Conservation (phyloP, 2,329 filamentous ascomycete genomes). For the Aphanoascus verrucosus region DNA sequence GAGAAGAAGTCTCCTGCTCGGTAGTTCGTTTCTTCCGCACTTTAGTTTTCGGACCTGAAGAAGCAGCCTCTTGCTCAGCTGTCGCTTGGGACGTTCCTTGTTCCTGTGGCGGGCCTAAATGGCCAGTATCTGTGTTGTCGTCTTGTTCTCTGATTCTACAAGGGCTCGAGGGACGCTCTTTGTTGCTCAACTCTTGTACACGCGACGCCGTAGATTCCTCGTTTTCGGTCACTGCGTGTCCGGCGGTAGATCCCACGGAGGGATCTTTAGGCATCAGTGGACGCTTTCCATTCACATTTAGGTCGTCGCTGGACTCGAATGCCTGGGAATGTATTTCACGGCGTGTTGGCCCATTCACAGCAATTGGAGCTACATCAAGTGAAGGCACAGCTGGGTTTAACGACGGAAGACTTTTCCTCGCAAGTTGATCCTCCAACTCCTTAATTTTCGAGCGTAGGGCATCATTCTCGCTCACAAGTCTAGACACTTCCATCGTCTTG, state of each 20-base stretch:
- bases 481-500: conserved; percentile 7
- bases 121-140: neutral
- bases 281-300: conserved; percentile 7
- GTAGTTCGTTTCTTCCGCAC: neutral
- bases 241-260: neutral
- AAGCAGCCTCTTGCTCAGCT: neutral
- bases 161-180: too few species aligned
- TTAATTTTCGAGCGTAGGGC: conserved; percentile 3
- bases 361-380: neutral
- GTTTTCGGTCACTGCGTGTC: neutral
- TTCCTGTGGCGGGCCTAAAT: neutral
- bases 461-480: conserved; percentile 8
- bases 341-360: neutral
- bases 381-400: neutral
- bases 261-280: neutral
- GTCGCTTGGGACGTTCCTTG: neutral
- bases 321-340: neutral
- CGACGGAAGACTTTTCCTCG: neutral
- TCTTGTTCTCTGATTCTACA: neutral
- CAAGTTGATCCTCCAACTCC: neutral
- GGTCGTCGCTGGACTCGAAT: neutral
- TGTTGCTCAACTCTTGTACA: too few species aligned
- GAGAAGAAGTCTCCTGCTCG: neutral
- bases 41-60: neutral
- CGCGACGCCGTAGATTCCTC: neutral